Conservation (phyloP, 1,139 yeast species). For the Hyphopichia fennica region DNA sequence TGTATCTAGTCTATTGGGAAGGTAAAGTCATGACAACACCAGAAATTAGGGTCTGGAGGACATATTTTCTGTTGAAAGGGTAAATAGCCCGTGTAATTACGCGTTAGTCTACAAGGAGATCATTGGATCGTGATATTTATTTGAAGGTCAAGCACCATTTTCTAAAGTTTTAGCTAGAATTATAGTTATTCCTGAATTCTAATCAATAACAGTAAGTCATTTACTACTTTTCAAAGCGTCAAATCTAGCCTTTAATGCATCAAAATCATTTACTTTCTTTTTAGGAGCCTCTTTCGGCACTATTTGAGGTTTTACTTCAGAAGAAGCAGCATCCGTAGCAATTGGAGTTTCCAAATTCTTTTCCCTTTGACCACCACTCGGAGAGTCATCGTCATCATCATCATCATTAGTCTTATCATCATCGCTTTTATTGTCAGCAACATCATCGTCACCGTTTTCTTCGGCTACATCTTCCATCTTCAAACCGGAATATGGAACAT, state of each 20-base stretch:
- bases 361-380: conserved; percentile 11
- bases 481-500: conserved; percentile 68
- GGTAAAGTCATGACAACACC: too few species aligned
- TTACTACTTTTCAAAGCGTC: conserved; percentile 39
- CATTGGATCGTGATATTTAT: neutral
- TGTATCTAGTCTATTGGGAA: too few species aligned
- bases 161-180: neutral
- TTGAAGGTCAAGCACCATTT: neutral
- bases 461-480: conserved; percentile 21
- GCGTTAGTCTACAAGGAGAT: neutral
- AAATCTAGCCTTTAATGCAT: conserved; percentile 44
- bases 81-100: neutral
- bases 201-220: neutral
- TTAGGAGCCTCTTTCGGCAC: conserved; percentile 7
- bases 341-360: conserved; percentile 16
- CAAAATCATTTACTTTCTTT: conserved; percentile 32
- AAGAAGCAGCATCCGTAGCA: conserved; percentile 10
- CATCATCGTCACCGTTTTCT: conserved; percentile 10
- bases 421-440: conserved; percentile 7
- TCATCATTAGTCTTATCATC: conserved; percentile 13
- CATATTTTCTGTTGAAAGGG: neutral
- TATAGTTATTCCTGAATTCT: too few species aligned
- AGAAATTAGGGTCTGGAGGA: too few species aligned
- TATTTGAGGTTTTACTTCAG: conserved; percentile 2
- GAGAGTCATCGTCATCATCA: conserved; percentile 15